Evolutionary conservation across 2,329 filamentous ascomycete genomes (phyloP).

Genomic region (Xylaria sp.): DNA sequence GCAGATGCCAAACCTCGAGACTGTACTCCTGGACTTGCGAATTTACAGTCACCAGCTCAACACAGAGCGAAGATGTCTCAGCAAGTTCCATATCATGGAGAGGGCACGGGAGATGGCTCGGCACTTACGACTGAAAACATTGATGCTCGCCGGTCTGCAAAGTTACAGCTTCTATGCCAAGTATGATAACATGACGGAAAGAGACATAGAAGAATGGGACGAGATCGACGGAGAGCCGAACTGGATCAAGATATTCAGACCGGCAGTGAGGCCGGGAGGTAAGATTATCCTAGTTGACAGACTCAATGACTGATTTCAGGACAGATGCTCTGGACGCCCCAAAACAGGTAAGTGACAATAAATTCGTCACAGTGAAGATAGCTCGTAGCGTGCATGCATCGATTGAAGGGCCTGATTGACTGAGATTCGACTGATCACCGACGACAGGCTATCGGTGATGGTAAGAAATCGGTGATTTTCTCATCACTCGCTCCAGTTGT

Average conservation of each 20-base stretch:
- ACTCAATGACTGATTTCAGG: conserved; percentile 4
- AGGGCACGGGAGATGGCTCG: conserved; percentile 24
- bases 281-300: conserved; percentile 26
- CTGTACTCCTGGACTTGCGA: conserved; percentile 26
- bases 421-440: no score
- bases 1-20: conserved; percentile 25
- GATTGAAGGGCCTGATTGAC: no score
- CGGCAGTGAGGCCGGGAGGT: conserved; percentile 23
- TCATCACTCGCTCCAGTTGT: no score
- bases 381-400: no score
- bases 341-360: background rate
- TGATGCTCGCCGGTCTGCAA: conserved; percentile 26
- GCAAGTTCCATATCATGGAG: conserved; percentile 17
- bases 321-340: background rate
- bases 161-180: conserved; percentile 22
- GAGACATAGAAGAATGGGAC: conserved; percentile 18
- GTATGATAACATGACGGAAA: conserved; percentile 13
- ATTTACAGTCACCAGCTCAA: conserved; percentile 26
- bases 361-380: background rate
- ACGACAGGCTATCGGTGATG: no score
- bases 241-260: conserved; percentile 26
- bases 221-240: conserved; percentile 24
- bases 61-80: conserved; percentile 20
- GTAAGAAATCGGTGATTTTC: no score
- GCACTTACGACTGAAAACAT: conserved; percentile 21